Conservation (phyloP, 2,329 filamentous ascomycete genomes). For the Aspergillus transmontanensis region DNA sequence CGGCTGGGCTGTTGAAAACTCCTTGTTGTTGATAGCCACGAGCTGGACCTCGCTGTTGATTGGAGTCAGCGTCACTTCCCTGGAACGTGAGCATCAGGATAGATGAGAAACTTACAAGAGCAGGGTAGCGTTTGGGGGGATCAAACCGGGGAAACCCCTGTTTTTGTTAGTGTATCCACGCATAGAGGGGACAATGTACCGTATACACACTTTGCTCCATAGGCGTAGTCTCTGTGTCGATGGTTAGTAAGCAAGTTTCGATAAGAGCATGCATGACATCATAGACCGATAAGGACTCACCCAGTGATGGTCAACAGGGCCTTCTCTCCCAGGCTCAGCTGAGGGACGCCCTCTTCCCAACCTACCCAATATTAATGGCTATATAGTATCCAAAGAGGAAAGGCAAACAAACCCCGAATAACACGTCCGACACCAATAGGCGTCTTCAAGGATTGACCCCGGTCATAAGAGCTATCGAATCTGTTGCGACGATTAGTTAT, state of each 20-base stretch:
- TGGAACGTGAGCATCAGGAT: background rate
- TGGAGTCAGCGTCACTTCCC: conserved; percentile 11
- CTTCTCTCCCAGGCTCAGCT: conserved; percentile 91
- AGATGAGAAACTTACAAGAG: conserved; percentile 70
- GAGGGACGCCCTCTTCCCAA: conserved; percentile 81
- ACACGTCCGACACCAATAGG: conserved; percentile 80
- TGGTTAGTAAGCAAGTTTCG: background rate
- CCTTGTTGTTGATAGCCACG: background rate
- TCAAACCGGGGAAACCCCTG: conserved; percentile 77
- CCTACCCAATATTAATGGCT: conserved; percentile 39
- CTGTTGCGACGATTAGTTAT: conserved; percentile 48
- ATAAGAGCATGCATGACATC: background rate
- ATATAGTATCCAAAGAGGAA: background rate
- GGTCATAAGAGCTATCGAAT: conserved; percentile 80
- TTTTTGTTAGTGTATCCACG: background rate
- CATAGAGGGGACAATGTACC: background rate
- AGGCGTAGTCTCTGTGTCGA: conserved; percentile 40
- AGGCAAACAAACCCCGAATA: conserved; percentile 70
- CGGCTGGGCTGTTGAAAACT: too few species aligned
- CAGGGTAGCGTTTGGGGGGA: conserved; percentile 73
- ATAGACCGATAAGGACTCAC: conserved; percentile 50
- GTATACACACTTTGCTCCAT: conserved; percentile 40
- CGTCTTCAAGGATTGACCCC: conserved; percentile 70
- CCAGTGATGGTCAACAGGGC: conserved; percentile 78
- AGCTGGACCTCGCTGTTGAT: conserved; percentile 54